Base-by-base conservation (phyloP, 2,329 filamentous ascomycete genomes). In the Decorospora gaudefroyi region DNA sequence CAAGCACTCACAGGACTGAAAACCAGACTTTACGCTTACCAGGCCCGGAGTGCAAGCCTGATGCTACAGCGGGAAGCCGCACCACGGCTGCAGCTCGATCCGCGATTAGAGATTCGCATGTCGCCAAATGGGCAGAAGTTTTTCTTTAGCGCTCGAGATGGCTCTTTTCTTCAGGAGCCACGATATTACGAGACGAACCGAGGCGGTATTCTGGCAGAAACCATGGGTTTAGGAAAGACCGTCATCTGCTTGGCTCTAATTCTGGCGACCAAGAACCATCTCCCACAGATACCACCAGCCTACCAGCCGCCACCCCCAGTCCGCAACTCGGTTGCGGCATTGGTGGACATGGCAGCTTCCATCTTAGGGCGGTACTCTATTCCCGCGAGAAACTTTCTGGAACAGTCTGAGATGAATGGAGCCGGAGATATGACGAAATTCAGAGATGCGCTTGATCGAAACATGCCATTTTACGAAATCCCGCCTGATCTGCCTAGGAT, bases 61-160 rank as follows among this genome's bases (percentile, higher is more conserved):
- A 96, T 97, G 90, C 72, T 96, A 12, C 86, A 93, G 64, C 84
- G 86, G 39, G 92, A 97, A 69, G 71, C 78, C 4, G 78, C 83
- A 15, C 83, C 87, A 0, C 76, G 77, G 4, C 74, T 80, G 18
- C 74, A 82, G 4, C 71, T 90, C 6, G 91, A 96, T 67, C 89
- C 91, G 7, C 81, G 91, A 4, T 73, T 95, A 2, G 78, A 84
- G 36, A 56, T 71, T 4, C 74, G 82, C 1, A 60, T 62, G 2
- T 85, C 87, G 35, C 87, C 88, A 19, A 71, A 77, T 3, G 86
- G 84, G 0, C 64, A 71, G 1, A 56, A 61, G 0, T 96, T 85
- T 74, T 95, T 87, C 62, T 86, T 85, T 53, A 86, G 91, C 49
- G 74, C 80, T 4, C 79, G 85, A 30, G 78, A 82, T 11, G 81